Evolutionary conservation across 306 rosid species (phyloP), one percentile per base, ranked within the genome.

Genomic region (Dicorynia guianensis): DNA sequence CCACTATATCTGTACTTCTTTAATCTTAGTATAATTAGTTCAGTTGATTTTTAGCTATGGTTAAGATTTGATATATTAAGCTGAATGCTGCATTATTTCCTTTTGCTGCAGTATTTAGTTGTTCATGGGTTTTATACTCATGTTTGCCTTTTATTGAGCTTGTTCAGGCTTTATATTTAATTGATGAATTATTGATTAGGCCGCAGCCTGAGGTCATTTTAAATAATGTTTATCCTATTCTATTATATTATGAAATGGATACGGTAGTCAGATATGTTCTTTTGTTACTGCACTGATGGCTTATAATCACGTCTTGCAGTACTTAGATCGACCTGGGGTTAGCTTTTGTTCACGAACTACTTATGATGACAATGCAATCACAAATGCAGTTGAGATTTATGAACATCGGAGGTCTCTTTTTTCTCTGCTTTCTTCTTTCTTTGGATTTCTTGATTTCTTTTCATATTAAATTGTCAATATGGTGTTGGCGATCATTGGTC

Each of bases 311-410:
- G 30, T 46, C 73, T 48, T 86, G 84, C 87, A 92, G 97, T 85
- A 86, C 79, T 80, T 92, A 61, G 97, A 89, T 72, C 88, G 93
- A 40, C 83, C 86, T 35, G 97, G 97, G 48, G 77, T 92, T 81
- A 87, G 97, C 81, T 92, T 82, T 80, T 92, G 96, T 79, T 84
- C 89, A 15, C 84, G 89, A 80, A 88, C 89, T 72, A 89, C 96
- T 43, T 79, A 85, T 35, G 96, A 88, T 48, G 96, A 89, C 14
- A 92, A 92, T 83, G 97, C 96, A 56, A 92, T 89, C 62, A 92
- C 97, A 59, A 92, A 92, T 83, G 96, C 93, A 48, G 82, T 92
- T 18, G 96, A 92, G 77, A 92, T 92, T 62, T 92, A 89, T 63
- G 79, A 70, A 7, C 80, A 84, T 79, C 78, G 83, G 44, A 92